Evolutionary conservation across 805 yeast genomes (phyloP).

Genomic region (Candida insectorum): DNA sequence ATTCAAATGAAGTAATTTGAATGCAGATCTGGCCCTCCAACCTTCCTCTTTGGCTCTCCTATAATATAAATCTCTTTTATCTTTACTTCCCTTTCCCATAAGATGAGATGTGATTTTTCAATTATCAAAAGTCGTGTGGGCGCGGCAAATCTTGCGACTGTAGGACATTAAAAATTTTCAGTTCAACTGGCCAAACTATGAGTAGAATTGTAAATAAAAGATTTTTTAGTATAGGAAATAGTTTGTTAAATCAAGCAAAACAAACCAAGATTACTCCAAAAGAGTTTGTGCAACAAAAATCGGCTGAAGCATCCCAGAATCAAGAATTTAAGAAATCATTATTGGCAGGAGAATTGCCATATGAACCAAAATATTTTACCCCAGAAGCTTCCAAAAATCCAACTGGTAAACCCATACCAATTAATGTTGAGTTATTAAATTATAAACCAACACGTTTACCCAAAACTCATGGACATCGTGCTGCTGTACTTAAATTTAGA

Average conservation of each 20-base stretch:
- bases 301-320: conserved; percentile 19
- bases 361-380: conserved; percentile 28
- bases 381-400: conserved; percentile 17
- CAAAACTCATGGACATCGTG: conserved; percentile 66
- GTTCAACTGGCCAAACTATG: too few relatives aligned
- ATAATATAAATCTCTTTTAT: conserved; percentile 87
- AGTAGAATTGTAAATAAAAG: conserved; percentile 2
- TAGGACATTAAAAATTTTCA: conserved; percentile 8
- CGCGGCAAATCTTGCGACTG: too few relatives aligned
- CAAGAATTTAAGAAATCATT: conserved; percentile 22
- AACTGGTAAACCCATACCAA: conserved; percentile 63
- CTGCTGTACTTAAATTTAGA: conserved; percentile 72
- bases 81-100: conserved; percentile 95
- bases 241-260: neutral
- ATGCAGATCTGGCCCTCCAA: conserved; percentile 96
- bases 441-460: conserved; percentile 75
- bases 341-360: conserved; percentile 22
- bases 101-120: conserved; percentile 5
- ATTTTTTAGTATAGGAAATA: conserved; percentile 10
- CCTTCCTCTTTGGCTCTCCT: conserved; percentile 97
- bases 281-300: conserved; percentile 27
- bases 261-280: conserved; percentile 22
- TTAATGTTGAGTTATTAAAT: conserved; percentile 77
- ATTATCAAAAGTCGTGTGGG: too few relatives aligned
- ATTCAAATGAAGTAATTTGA: conserved; percentile 84